Percentiles rank a stretch among this genome's conserved stretches.
Conservation (phyloP, 345 rosid genomes). For the Pistacia vera region DNA sequence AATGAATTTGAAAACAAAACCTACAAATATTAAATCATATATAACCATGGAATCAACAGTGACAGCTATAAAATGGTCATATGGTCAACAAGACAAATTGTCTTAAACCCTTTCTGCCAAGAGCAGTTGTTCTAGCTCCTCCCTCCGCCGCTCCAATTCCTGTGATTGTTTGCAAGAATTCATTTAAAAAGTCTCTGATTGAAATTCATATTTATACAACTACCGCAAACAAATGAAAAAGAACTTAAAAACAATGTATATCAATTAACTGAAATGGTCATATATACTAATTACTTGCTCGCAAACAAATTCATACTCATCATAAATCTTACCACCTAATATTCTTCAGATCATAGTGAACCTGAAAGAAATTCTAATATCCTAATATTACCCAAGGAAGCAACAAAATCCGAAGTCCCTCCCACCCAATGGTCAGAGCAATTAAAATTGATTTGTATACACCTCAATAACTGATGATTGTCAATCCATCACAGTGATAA, state of each 20-base stretch:
- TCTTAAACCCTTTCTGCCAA: conserved; percentile 49
- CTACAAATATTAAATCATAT: no score
- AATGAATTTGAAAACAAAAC: no score
- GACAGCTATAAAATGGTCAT: background rate
- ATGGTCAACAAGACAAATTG: background rate
- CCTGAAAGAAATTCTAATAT: background rate
- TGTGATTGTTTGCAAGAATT: conserved; percentile 26
- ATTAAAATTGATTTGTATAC: background rate
- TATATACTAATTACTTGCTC: background rate
- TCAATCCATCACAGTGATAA: background rate
- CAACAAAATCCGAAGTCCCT: background rate
- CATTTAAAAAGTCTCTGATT: background rate
- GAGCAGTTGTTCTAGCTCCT: conserved; percentile 86
- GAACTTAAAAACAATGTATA: background rate
- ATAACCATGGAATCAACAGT: no score
- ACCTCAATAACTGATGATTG: background rate
- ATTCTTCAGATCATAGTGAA: background rate
- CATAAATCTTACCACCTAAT: background rate
- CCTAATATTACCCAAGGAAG: background rate
- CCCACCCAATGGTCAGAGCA: background rate
- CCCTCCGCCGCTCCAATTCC: conserved; percentile 83
- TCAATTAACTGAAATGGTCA: background rate
- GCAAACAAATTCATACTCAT: background rate
- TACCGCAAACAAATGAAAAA: background rate
- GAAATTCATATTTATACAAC: background rate